A percentile compares a stretch with the other conserved stretches of the same genome.
These are phyloP conservation scores for Trichophyton mentagrophytes DNA, from an alignment of 2,329 filamentous ascomycete species.

Conservation along the genomic window DNA sequence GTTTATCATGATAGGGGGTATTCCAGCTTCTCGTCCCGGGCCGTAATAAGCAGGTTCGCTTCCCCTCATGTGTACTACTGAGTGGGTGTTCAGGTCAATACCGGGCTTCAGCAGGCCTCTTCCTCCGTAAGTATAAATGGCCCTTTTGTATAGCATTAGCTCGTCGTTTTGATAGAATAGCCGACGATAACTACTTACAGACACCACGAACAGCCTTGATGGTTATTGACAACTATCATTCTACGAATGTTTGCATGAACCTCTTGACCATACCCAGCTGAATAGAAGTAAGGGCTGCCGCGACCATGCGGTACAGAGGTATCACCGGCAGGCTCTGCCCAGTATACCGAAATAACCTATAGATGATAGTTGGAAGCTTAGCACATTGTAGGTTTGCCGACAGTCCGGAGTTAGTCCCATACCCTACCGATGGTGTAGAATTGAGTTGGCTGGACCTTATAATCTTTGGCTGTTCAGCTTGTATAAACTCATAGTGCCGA, in stretches of 20 bases:
- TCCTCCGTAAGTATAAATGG: constrained; percentile 29
- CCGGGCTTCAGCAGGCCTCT: constrained; percentile 27
- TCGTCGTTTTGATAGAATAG: background rate
- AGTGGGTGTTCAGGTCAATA: constrained; percentile 26
- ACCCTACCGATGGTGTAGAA: background rate
- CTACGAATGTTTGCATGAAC: constrained; percentile 23
- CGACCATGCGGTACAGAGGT: constrained; percentile 8
- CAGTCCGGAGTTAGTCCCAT: background rate
- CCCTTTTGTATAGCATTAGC: constrained; percentile 17
- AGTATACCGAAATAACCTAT: constrained; percentile 22
- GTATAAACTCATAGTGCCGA: background rate
- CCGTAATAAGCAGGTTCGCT: constrained; percentile 4
- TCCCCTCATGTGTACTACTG: constrained; percentile 25
- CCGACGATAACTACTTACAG: constrained; percentile 18
- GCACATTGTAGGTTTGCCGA: background rate
- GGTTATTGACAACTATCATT: constrained; percentile 23
- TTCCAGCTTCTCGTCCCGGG: background rate
- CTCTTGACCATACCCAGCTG: constrained; percentile 14
- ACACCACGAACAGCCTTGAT: constrained; percentile 21
- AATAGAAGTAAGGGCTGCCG: background rate
- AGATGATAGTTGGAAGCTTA: background rate
- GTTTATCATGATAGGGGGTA: constrained; percentile 23
- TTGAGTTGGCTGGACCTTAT: background rate
- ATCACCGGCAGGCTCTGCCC: constrained; percentile 20
- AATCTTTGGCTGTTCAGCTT: background rate